Conservation (phyloP, 1,139 yeast genomes). For the Trichomonascaceae sp. region DNA sequence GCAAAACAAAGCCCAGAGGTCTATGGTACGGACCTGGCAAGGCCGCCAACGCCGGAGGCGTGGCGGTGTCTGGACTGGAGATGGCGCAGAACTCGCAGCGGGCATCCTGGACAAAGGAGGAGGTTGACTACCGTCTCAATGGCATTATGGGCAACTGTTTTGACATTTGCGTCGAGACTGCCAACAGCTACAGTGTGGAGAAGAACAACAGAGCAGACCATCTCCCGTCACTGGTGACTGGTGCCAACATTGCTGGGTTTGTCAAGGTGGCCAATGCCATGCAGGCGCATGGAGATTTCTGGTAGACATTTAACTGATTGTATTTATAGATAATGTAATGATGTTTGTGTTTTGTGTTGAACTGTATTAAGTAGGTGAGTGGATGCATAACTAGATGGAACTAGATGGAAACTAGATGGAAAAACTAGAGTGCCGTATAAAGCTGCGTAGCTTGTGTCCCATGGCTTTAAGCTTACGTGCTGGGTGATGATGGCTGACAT, state of each 20-base stretch:
- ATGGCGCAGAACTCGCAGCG: conserved; percentile 99
- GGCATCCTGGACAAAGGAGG: conserved; percentile 74
- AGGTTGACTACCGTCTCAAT: conserved; percentile 79
- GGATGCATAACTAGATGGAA: background rate
- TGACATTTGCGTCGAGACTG: conserved; percentile 83
- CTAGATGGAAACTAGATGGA: no score
- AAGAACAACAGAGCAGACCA: conserved; percentile 48
- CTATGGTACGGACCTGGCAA: conserved; percentile 99
- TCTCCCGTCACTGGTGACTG: conserved; percentile 90
- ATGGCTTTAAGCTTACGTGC: no score
- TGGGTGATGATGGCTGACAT: no score
- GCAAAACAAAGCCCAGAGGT: conserved; percentile 41
- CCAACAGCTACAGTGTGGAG: conserved; percentile 66
- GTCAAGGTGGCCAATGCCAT: conserved; percentile 96
- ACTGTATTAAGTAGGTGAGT: background rate
- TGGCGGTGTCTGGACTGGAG: conserved; percentile 95
- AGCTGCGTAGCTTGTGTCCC: no score
- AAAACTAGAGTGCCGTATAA: no score
- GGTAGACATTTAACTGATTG: conserved; percentile 20
- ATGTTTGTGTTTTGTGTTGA: background rate
- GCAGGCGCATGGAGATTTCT: conserved; percentile 91
- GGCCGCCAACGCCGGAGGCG: conserved; percentile 99
- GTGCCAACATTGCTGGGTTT: conserved; percentile 99
- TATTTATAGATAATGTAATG: background rate
- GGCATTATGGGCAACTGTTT: conserved; percentile 88